Conservation (phyloP, 169 alveolate genomes). For the Miamiensis avidus region DNA sequence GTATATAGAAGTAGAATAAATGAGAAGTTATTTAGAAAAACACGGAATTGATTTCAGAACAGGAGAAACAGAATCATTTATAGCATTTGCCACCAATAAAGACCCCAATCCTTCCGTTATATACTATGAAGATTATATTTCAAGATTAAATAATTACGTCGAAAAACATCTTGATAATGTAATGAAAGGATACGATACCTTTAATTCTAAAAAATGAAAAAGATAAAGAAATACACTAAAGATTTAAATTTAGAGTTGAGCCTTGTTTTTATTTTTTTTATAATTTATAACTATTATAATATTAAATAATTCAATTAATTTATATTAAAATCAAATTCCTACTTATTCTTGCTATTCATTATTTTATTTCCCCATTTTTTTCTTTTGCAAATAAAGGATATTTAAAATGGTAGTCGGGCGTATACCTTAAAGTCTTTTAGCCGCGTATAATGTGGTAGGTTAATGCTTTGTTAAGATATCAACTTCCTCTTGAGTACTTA, state of each 20-base stretch:
- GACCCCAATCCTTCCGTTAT: slow-evolving; percentile 56
- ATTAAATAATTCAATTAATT: too few species aligned
- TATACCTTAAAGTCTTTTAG: slow-evolving; percentile 28
- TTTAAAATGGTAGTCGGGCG: slow-evolving; percentile 15
- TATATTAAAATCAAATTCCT: too few species aligned
- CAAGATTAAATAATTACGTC: slow-evolving; percentile 61
- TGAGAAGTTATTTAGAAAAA: slow-evolving; percentile 59
- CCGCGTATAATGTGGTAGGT: slow-evolving; percentile 54
- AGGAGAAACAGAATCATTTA: slow-evolving; percentile 61
- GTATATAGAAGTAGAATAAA: slow-evolving; percentile 69
- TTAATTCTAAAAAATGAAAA: background rate
- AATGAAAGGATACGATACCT: slow-evolving; percentile 52
- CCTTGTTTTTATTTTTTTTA: too few species aligned
- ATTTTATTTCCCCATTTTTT: too few species aligned
- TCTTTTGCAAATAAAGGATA: background rate
- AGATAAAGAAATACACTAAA: too few species aligned
- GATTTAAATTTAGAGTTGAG: too few species aligned
- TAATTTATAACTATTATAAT: too few species aligned
- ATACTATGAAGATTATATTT: slow-evolving; percentile 82
- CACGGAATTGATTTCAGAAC: slow-evolving; percentile 78
- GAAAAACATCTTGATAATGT: slow-evolving; percentile 67
- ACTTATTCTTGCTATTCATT: too few species aligned
- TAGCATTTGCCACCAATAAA: slow-evolving; percentile 57
- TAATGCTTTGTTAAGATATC: slow-evolving; percentile 59
- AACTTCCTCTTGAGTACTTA: slow-evolving; percentile 71